phyloP scores from a whole-genome alignment of 176 grass and related monocot genomes.

The Rhynchospora tenuis region DNA sequence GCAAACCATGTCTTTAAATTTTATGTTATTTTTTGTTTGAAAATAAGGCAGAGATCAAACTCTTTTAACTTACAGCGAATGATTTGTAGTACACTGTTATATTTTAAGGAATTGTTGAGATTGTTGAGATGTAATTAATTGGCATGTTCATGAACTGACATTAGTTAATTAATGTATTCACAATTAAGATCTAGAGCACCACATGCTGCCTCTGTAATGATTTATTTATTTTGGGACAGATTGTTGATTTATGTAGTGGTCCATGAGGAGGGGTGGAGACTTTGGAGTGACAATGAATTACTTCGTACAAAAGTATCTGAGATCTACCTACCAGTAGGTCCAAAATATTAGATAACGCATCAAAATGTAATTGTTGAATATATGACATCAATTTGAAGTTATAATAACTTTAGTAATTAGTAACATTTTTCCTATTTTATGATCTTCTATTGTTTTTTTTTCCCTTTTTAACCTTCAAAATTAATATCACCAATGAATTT shows the following conservation, averaged over 20 bases:
- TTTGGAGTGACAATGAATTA: background rate
- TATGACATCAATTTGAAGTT: no score
- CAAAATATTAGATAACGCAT: background rate
- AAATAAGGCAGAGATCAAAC: no score
- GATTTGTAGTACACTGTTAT: background rate
- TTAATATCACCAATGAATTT: no score
- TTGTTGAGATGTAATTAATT: background rate
- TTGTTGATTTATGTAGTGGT: background rate
- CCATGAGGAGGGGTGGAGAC: background rate
- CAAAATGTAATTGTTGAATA: background rate
- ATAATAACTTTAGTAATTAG: no score
- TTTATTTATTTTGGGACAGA: background rate
- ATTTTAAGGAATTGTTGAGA: background rate
- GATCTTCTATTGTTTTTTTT: no score
- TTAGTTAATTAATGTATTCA: background rate
- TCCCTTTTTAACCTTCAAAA: no score
- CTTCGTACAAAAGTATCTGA: background rate
- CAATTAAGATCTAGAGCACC: background rate
- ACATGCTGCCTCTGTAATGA: background rate
- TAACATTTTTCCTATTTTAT: no score
- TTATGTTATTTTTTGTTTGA: no score
- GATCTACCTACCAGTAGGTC: constrained; percentile 13
- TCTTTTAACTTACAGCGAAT: no score
- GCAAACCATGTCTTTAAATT: background rate
- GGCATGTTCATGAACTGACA: background rate